Conservation (phyloP, 257 asterid species). For the Salvia miltiorrhiza region DNA sequence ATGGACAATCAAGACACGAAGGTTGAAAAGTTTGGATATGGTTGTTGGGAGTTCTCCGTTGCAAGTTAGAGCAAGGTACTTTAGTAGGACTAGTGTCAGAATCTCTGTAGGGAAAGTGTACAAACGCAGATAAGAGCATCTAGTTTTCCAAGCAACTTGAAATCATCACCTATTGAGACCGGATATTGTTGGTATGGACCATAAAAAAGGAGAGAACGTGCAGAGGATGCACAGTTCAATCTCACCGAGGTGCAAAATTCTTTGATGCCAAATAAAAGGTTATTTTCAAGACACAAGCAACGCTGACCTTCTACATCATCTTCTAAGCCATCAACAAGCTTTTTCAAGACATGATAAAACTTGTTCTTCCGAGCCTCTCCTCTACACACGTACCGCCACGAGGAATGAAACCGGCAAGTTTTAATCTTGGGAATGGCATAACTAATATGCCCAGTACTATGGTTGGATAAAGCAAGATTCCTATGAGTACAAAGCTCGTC, state of each 20-base stretch:
- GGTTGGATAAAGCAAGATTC: neutral
- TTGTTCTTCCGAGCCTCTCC: no score
- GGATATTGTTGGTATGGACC: neutral
- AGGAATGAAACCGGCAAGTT: conserved; percentile 1
- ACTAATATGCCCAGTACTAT: no score
- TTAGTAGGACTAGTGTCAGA: neutral
- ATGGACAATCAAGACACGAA: neutral
- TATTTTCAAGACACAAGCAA: neutral
- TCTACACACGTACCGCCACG: no score
- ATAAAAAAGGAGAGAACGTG: neutral
- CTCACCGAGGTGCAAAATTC: neutral
- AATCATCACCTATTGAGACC: neutral
- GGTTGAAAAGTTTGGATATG: conserved; percentile 6
- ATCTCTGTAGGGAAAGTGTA: neutral
- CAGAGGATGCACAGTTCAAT: conserved; percentile 3
- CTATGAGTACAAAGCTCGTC: neutral
- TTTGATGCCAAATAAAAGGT: neutral
- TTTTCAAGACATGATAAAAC: no score
- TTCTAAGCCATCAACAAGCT: no score
- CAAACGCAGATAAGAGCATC: conserved; percentile 10
- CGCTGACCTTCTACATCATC: neutral
- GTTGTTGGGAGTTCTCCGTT: neutral
- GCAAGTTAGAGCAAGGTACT: neutral
- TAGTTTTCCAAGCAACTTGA: conserved; percentile 5
- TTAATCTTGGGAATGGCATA: no score